phyloP scores from a whole-genome alignment of 129 eudicot species.

The Tagetes patula region DNA sequence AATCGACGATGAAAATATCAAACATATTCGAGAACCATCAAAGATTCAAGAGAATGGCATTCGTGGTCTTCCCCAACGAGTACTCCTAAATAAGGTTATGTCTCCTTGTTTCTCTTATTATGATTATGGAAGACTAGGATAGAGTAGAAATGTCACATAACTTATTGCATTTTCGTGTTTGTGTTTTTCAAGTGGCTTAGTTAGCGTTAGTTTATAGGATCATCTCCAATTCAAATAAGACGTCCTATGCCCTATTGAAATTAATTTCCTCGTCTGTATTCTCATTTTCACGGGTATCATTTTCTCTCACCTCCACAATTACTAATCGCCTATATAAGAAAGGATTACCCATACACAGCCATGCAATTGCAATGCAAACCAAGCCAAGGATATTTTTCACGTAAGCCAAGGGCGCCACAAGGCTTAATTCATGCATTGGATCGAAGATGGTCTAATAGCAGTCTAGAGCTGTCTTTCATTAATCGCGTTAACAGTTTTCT shows the following conservation, averaged over 20 bases:
- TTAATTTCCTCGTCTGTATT: too few species aligned
- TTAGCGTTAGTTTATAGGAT: neutral
- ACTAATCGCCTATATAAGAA: too few species aligned
- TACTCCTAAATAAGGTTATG: conserved; percentile 30
- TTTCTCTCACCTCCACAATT: too few species aligned
- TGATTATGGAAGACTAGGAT: neutral
- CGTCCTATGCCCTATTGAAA: too few species aligned
- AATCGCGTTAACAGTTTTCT: neutral
- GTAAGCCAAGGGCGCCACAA: too few species aligned
- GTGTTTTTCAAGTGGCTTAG: conserved; percentile 2
- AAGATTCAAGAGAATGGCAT: conserved; percentile 23
- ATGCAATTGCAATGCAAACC: too few species aligned
- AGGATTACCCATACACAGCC: too few species aligned
- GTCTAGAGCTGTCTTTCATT: neutral
- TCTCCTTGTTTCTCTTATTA: conserved; percentile 13
- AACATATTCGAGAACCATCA: conserved; percentile 1
- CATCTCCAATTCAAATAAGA: too few species aligned
- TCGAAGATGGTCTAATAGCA: too few species aligned
- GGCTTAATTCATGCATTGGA: too few species aligned
- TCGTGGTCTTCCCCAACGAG: conserved; percentile 23
- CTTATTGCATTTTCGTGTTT: neutral
- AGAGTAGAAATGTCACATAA: neutral
- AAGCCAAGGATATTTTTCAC: too few species aligned
- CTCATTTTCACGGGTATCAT: too few species aligned
- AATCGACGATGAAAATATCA: conserved; percentile 14